Percentiles rank a stretch among this genome's conserved stretches.
These are phyloP conservation scores for Hypomyces perniciosus DNA, from an alignment of 2,329 filamentous ascomycete genomes.

Conservation along the genomic window DNA sequence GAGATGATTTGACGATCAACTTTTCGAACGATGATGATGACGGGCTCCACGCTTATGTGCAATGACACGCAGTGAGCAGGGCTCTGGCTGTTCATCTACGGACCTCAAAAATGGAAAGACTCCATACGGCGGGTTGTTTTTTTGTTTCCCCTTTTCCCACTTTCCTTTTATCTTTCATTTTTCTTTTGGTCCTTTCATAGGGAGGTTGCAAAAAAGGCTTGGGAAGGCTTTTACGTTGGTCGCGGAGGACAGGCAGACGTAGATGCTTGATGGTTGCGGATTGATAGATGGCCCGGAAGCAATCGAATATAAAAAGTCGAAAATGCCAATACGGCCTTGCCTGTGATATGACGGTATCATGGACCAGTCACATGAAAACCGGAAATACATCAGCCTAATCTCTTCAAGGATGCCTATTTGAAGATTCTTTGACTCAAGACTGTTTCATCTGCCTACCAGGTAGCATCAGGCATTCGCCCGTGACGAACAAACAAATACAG, in stretches of 20 bases:
- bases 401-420: too few relatives aligned
- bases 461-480: too few relatives aligned
- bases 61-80: background rate
- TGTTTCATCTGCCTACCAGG: too few relatives aligned
- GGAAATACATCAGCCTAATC: background rate
- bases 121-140: background rate
- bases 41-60: conserved; percentile 8
- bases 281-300: background rate
- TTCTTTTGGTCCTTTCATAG: conserved; percentile 6
- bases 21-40: conserved; percentile 11
- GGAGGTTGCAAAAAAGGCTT: conserved; percentile 6
- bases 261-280: background rate
- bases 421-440: too few relatives aligned
- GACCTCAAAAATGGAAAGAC: conserved; percentile 1
- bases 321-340: background rate
- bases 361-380: background rate
- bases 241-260: background rate
- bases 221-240: background rate
- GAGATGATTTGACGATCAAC: conserved; percentile 12
- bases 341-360: background rate
- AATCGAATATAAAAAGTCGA: background rate
- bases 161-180: conserved; percentile 1
- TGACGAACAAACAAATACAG: too few relatives aligned
- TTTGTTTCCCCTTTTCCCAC: conserved; percentile 1
- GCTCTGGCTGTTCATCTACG: conserved; percentile 8